Evolutionary conservation across 805 yeast species (phyloP).

Genomic region (Wickerhamiella domercqiae): DNA sequence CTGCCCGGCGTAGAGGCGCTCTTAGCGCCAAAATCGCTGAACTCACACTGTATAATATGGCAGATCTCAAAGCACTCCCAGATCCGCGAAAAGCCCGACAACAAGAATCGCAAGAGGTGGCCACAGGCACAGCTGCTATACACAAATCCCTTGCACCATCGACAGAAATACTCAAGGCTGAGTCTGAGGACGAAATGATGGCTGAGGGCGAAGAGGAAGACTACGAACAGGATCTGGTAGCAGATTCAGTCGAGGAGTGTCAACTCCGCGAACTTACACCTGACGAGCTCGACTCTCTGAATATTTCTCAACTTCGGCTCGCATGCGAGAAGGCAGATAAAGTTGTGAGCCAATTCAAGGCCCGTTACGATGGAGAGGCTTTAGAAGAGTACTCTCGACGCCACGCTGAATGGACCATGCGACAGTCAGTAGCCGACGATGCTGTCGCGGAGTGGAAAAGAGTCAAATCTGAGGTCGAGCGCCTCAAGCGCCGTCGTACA

Average conservation of each 20-base stretch:
- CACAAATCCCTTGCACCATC: too few relatives aligned
- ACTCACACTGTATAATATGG: conserved; percentile 7
- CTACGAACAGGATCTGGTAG: too few relatives aligned
- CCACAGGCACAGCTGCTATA: neutral
- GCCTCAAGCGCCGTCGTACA: conserved; percentile 52
- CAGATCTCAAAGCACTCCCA: conserved; percentile 4
- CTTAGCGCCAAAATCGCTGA: neutral
- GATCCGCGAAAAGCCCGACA: neutral
- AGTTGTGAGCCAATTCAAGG: conserved; percentile 33
- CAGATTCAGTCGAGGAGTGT: neutral
- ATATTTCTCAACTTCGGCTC: conserved; percentile 11
- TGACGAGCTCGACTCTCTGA: conserved; percentile 14
- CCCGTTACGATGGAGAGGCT: conserved; percentile 49
- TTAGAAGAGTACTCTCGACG: conserved; percentile 63
- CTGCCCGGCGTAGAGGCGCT: neutral
- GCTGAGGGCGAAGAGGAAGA: conserved; percentile 29
- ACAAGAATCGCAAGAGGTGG: neutral
- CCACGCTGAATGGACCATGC: conserved; percentile 42
- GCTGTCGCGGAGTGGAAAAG: conserved; percentile 56
- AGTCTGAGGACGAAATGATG: neutral
- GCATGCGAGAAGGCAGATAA: conserved; percentile 18
- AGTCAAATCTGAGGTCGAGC: conserved; percentile 46
- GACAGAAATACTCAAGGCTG: too few relatives aligned
- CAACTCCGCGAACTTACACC: conserved; percentile 9
- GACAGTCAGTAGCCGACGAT: conserved; percentile 51